phyloP scores from a whole-genome alignment of 1,284 basidiomycete species.

The Vanrija pseudolonga region DNA sequence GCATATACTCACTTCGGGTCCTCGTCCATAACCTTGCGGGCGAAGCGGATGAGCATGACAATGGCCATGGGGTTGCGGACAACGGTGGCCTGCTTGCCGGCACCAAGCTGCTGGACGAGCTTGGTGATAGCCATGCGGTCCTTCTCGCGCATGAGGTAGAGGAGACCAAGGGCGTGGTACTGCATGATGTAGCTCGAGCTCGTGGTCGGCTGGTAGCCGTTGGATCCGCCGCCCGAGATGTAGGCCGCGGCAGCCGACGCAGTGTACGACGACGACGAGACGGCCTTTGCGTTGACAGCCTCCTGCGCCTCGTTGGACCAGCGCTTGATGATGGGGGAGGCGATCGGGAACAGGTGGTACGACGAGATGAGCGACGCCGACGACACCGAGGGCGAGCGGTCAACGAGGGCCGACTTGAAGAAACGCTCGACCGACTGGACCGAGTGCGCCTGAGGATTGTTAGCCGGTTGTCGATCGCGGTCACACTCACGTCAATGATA shows the following conservation, averaged over 20 bases:
- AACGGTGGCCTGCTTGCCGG: constrained; percentile 68
- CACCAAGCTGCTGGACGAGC: constrained; percentile 96
- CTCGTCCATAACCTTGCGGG: constrained; percentile 96
- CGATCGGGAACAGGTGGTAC: constrained; percentile 91
- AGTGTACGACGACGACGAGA: constrained; percentile 55
- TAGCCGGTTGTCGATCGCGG: constrained; percentile 2
- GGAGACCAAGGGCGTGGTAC: constrained; percentile 91
- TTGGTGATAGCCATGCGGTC: constrained; percentile 99
- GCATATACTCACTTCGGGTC: constrained; percentile 77
- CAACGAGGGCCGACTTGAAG: constrained; percentile 99
- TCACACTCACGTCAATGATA: constrained; percentile 86
- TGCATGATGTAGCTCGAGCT: constrained; percentile 91
- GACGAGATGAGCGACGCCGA: constrained; percentile 95
- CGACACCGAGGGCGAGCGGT: constrained; percentile 91
- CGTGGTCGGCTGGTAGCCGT: constrained; percentile 70
- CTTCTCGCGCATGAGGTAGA: constrained; percentile 93
- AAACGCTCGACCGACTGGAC: constrained; percentile 97
- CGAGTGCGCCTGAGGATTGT: constrained; percentile 42
- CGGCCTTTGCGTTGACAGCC: constrained; percentile 84
- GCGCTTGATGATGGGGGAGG: constrained; percentile 91
- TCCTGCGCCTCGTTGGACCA: constrained; percentile 99
- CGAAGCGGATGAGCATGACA: constrained; percentile 98
- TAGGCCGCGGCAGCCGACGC: constrained; percentile 57
- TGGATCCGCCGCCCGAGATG: constrained; percentile 29
- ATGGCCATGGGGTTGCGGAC: constrained; percentile 97